Evolutionary conservation across 768 basidiomycete genomes (phyloP), one percentile per base, ranked within the genome.

Genomic region (Hydnomerulius pinastri): DNA sequence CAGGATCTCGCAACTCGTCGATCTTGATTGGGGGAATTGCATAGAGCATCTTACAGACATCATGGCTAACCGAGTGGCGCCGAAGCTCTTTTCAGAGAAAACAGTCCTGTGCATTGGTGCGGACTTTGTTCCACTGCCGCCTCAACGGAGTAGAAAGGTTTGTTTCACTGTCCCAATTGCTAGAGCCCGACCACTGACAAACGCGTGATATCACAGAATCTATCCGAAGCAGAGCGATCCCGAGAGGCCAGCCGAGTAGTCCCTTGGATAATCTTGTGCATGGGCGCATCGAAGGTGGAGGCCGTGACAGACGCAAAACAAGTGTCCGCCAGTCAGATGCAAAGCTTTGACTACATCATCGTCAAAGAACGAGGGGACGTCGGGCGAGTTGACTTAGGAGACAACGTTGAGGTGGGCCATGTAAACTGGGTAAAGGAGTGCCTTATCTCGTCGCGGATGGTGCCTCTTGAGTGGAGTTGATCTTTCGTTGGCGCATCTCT

Each of bases 401-500:
- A 40, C 27, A 61, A 61, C 18, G 73, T 61, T 20, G 73, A 70
- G 15, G 70, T 69, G 33, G 83, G 85, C 13, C 69, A 76, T 50
- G 81, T 88, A 69, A 61, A 67, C 15, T 92, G 88, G 88, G 79
- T 92, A 33, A 93, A 92, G 66, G 80, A 88, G 40, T 86, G 87
- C 59, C 70, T 92, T 25, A 77, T 89, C 52, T 77, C 85, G 13
- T 83, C 85, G 12, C 73, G 83, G 27, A 61, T 80, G 23, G 62
- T 79, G 4, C 68, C 72, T 36, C 63, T 71, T 4, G 52, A 53
- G 38, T 38, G 43, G 37, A 51, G 59, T 32, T 58, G 29, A 50
- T 27, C 9, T 32, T 37, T 33, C 20, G 20, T 28, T 37, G 9
- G 23, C 25, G 37, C 27, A 24, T 28, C 17, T 39, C 15, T 17